phyloP scores from a whole-genome alignment of 129 eudicot genomes.

The Flaveria trinervia region DNA sequence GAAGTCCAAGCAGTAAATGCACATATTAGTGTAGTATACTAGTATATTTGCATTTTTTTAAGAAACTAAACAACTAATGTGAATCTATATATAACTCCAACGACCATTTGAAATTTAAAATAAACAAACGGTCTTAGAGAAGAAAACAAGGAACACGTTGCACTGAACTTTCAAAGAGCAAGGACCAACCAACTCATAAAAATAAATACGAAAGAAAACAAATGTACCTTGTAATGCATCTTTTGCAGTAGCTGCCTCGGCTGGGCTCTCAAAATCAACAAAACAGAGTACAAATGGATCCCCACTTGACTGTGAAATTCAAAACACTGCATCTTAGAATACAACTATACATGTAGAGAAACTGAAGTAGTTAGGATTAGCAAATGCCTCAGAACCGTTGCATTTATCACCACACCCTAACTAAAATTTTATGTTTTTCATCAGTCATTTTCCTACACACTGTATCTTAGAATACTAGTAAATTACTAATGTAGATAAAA shows the following conservation, averaged over 20 bases:
- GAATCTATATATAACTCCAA: background rate
- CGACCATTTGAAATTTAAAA: background rate
- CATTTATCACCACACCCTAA: background rate
- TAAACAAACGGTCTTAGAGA: conserved; percentile 1
- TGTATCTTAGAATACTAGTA: no score
- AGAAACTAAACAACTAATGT: background rate
- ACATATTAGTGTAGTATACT: background rate
- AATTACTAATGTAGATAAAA: no score
- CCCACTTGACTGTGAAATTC: conserved; percentile 58
- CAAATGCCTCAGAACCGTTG: background rate
- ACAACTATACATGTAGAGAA: background rate
- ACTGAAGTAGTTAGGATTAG: background rate
- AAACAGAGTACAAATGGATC: conserved; percentile 88
- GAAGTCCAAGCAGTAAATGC: background rate
- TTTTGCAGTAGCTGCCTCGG: conserved; percentile 92
- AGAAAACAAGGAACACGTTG: background rate
- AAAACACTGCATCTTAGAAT: conserved; percentile 19
- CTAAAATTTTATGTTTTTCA: background rate
- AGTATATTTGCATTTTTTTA: background rate
- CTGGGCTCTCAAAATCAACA: conserved; percentile 84
- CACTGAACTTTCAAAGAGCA: conserved; percentile 14
- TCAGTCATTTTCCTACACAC: background rate
- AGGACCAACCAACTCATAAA: conserved; percentile 7
- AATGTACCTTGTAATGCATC: conserved; percentile 84
- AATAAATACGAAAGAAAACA: background rate